Evolutionary conservation across 2,329 filamentous ascomycete genomes (phyloP).

Genomic region (Colletotrichum sojae): DNA sequence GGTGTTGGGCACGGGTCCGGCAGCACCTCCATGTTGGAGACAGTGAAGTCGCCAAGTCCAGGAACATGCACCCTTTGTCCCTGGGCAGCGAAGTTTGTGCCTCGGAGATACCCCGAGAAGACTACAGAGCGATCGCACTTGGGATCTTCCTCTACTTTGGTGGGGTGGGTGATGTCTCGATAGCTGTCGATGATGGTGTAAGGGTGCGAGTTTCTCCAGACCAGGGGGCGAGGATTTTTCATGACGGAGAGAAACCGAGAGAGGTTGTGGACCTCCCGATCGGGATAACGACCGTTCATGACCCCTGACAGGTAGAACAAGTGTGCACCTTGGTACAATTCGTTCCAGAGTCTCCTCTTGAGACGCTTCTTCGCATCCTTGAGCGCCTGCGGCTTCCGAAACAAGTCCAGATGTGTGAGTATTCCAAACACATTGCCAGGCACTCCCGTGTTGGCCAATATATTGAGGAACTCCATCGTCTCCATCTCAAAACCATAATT

Average conservation of each 20-base stretch:
- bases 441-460: slow-evolving; percentile 95
- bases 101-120: slow-evolving; percentile 92
- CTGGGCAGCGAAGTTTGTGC: slow-evolving; percentile 91
- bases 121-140: slow-evolving; percentile 94
- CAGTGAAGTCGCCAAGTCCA: slow-evolving; percentile 89
- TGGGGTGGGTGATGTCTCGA: slow-evolving; percentile 94
- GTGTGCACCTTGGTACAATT: slow-evolving; percentile 96
- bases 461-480: slow-evolving; percentile 99
- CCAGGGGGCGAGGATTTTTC: slow-evolving; percentile 97
- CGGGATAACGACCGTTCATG: slow-evolving; percentile 95
- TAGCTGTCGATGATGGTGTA: slow-evolving; percentile 96
- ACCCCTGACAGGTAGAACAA: slow-evolving; percentile 97
- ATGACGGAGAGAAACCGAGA: slow-evolving; percentile 97
- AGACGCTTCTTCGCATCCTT: slow-evolving; percentile 96
- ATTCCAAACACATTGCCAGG: slow-evolving; percentile 98
- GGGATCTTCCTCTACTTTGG: slow-evolving; percentile 86
- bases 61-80: slow-evolving; percentile 93
- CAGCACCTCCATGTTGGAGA: slow-evolving; percentile 86
- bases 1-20: slow-evolving; percentile 97
- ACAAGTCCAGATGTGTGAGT: slow-evolving; percentile 94
- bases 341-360: slow-evolving; percentile 96
- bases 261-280: slow-evolving; percentile 95
- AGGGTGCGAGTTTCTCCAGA: slow-evolving; percentile 97
- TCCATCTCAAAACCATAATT: slow-evolving; percentile 99
- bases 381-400: slow-evolving; percentile 91